Percentiles rank a stretch among this genome's conserved stretches.
Conservation (phyloP, 306 rosid species). For the Crataegus laevigata region DNA sequence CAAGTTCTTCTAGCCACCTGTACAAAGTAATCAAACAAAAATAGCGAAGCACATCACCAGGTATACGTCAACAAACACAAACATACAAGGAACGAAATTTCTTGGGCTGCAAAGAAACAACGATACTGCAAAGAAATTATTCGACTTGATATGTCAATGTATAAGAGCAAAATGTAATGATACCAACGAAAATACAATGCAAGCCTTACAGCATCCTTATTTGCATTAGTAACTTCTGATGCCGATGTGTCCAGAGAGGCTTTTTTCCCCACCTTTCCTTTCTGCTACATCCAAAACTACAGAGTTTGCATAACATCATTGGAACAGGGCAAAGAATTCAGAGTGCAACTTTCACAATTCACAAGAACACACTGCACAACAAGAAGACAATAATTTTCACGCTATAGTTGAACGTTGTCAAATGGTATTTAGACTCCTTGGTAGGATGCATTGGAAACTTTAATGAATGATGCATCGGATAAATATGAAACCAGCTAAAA, state of each 20-base stretch:
- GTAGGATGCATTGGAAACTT: not conserved
- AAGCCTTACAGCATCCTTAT: constrained; percentile 26
- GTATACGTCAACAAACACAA: not conserved
- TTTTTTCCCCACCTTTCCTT: constrained; percentile 17
- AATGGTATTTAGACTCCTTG: not conserved
- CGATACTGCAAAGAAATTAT: not conserved
- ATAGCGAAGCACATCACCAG: not conserved
- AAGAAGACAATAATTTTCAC: not conserved
- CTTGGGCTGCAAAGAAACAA: not conserved
- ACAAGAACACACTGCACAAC: not conserved
- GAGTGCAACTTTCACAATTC: not conserved
- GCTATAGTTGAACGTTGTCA: not conserved
- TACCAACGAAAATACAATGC: not conserved
- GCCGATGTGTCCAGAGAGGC: constrained; percentile 24
- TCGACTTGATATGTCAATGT: not conserved
- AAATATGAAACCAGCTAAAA: not conserved
- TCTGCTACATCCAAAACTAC: constrained; percentile 30
- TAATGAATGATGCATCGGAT: not conserved
- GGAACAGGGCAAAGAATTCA: not conserved
- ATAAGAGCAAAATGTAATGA: not conserved
- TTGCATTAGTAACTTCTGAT: constrained; percentile 39
- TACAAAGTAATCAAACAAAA: constrained; percentile 2
- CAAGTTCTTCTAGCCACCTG: constrained; percentile 32
- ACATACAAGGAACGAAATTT: not conserved
- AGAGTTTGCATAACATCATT: not conserved